A percentile compares a stretch with the other conserved stretches of the same genome.
phyloP scores from a whole-genome alignment of 805 yeast genomes.

The Saturnispora gosingensis region DNA sequence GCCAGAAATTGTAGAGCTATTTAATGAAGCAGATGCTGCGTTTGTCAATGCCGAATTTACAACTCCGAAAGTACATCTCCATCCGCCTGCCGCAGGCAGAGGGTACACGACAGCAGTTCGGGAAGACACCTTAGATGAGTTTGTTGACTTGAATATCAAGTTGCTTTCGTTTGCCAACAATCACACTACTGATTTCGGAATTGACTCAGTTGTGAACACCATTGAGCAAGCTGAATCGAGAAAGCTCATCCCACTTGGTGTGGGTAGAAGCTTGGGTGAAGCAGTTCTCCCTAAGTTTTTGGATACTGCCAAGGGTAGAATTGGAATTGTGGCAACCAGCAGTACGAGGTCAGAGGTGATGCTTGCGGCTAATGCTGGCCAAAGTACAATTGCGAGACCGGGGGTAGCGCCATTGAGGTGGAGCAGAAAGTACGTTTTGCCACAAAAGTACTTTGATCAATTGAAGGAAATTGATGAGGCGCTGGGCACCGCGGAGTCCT shows the following conservation, averaged over 20 bases:
- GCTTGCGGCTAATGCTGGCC: constrained; percentile 21
- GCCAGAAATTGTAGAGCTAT: constrained; percentile 17
- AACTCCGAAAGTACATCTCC: constrained; percentile 21
- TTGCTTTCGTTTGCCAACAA: constrained; percentile 23
- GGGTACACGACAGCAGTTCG: constrained; percentile 22
- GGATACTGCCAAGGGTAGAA: constrained; percentile 22
- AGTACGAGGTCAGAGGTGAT: constrained; percentile 23
- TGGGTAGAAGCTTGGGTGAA: constrained; percentile 23
- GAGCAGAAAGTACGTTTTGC: constrained; percentile 21
- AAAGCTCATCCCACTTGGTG: constrained; percentile 19
- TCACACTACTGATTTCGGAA: constrained; percentile 24
- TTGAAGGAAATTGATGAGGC: constrained; percentile 21
- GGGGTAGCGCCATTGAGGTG: constrained; percentile 24
- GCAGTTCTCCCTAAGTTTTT: constrained; percentile 20
- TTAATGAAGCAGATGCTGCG: constrained; percentile 19
- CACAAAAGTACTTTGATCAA: constrained; percentile 20
- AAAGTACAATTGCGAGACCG: constrained; percentile 22
- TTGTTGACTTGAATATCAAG: constrained; percentile 19
- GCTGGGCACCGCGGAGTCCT: constrained; percentile 23
- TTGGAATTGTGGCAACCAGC: constrained; percentile 20
- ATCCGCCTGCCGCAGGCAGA: constrained; percentile 22
- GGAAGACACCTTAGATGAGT: constrained; percentile 19
- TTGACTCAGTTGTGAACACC: constrained; percentile 20
- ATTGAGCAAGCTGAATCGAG: constrained; percentile 20
- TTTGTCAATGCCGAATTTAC: constrained; percentile 25